Evolutionary conservation across 805 yeast species (phyloP), one percentile per base, ranked within the genome.

Genomic region (Candida krabiensis): DNA sequence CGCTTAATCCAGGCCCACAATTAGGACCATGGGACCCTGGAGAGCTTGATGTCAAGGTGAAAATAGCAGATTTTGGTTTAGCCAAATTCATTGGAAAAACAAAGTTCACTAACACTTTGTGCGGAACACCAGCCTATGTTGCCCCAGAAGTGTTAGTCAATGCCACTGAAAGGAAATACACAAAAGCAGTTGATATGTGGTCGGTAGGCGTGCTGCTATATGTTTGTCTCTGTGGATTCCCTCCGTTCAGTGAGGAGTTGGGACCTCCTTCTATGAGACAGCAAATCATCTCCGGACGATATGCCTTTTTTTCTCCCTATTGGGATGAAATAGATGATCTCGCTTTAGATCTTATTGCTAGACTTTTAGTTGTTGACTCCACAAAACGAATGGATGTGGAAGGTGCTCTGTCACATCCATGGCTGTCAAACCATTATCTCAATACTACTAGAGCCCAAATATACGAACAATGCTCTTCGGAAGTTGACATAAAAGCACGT

Each of bases 91-190:
- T 85, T 30, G 91, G 91, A 5, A 88, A 83, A 49, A 63, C 78
- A 46, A 76, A 79, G 43, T 83, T 83, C 55, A 83, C 95, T 8
- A 80, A 80, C 49, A 86, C 95, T 0, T 60, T 86, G 28, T 86
- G 95, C 63, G 95, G 95, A 2, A 86, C 95, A 0, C 95, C 95
- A 0, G 88, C 91, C 0, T 86, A 86, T 54, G 93, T 86, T 14
- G 93, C 93, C 0, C 95, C 95, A 0, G 95, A 86, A 53, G 83
- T 86, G 5, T 52, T 77, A 19, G 67, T 58, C 12, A 79, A 80
- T 58, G 69, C 73, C 9, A 63, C 71, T 2, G 64, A 67, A 27
- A 59, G 82, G 22, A 69, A 71, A 47, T 86, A 86, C 50, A 73
- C 85, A 23, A 81, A 83, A 24, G 77, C 83, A 30, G 88, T 82